Conservation (phyloP, 192 early-diverging fungal species). For the Coemansia sp. region DNA sequence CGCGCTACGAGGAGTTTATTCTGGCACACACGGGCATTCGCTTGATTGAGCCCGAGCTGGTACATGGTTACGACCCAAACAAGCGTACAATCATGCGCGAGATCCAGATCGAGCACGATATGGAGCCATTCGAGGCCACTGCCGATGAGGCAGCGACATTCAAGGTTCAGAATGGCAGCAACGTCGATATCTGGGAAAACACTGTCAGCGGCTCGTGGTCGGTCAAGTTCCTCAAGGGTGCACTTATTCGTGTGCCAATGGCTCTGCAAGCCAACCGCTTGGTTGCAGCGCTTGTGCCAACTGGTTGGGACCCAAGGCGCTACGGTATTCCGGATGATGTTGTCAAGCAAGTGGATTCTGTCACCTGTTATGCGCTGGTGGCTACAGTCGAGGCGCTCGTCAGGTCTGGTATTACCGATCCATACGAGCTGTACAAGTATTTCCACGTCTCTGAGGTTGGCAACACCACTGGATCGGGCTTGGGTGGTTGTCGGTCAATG, state of each 20-base stretch:
- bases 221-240: slow-evolving; percentile 84
- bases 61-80: slow-evolving; percentile 83
- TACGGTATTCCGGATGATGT: slow-evolving; percentile 94
- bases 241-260: slow-evolving; percentile 83
- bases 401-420: slow-evolving; percentile 89
- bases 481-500: slow-evolving; percentile 76
- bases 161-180: slow-evolving; percentile 78
- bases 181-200: slow-evolving; percentile 60
- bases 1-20: slow-evolving; percentile 88
- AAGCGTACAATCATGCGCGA: slow-evolving; percentile 87
- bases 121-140: slow-evolving; percentile 84
- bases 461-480: slow-evolving; percentile 82
- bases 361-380: slow-evolving; percentile 82
- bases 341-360: slow-evolving; percentile 81
- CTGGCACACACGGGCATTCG: slow-evolving; percentile 66
- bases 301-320: slow-evolving; percentile 80
- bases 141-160: slow-evolving; percentile 86
- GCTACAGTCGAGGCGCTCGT: slow-evolving; percentile 91
- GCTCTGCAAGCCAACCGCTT: slow-evolving; percentile 77
- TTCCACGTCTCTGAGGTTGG: slow-evolving; percentile 93
- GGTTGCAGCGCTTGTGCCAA: slow-evolving; percentile 88
- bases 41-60: slow-evolving; percentile 82
- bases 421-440: slow-evolving; percentile 95
- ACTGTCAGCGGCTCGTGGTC: slow-evolving; percentile 60
- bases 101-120: slow-evolving; percentile 82